Evolutionary conservation across 345 rosid species (phyloP), one percentile per base, ranked within the genome.

Genomic region (thale cress (Arabidopsis thaliana)): DNA sequence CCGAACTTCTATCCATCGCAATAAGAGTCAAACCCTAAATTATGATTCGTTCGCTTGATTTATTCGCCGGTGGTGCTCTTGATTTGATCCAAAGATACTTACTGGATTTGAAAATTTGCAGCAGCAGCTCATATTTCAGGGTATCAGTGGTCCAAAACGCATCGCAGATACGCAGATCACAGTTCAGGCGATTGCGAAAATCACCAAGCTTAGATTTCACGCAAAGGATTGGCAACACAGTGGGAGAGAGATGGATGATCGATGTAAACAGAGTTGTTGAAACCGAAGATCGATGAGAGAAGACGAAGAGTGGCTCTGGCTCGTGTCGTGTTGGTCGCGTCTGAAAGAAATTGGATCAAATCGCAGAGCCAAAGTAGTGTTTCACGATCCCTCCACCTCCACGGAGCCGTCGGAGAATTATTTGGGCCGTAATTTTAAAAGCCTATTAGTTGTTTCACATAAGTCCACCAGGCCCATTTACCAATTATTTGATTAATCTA

Each of bases 1-100:
- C 69, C 77, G 73, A 72, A 72, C 49, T 80, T 79, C 59, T 77
- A 32, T 37, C 87, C 88, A 87, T 85, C 44, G 80, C 69, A 71
- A 57, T 20, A 8, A 59, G 41, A 40, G 44, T 61, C 59, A 46
- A 51, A 52, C 32, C 67, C 78, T 38, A 58, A 48, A 46, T 16
- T 48, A 58, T 48, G 45, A 75, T 3, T 53, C 69, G 72, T 62
- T 74, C 68, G 57, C 23, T 74, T 74, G 55, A 36, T 34, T 23
- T 38, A 16, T 41, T 38, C 22, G 60, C 46, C 45, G 41, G 48
- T 33, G 20, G 28, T 5, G 53, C 60, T 66, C 37, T 11, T 46
- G 73, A 34, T 65, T 66, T 59, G 81, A 78, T 71, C 42, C 55
- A 20, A 40, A 10, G 42, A 63, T 6, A 40, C 70, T 73, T 28